Conservation (phyloP, 495 filamentous ascomycete species). For the Neohortaea acidophila region DNA sequence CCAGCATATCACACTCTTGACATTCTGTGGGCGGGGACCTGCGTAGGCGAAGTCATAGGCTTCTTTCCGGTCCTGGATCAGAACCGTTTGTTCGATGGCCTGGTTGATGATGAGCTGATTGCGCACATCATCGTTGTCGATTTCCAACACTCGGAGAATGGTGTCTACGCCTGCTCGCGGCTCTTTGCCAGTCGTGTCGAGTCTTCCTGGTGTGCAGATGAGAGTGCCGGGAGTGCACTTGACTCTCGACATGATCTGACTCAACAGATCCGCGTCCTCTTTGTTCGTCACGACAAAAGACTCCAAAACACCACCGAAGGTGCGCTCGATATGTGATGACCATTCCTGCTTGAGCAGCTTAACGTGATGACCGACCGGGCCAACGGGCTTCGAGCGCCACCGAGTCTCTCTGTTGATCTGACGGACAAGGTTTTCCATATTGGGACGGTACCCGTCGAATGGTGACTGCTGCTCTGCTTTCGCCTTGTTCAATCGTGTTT, state of each 20-base stretch:
- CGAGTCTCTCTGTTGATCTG: conserved; percentile 49
- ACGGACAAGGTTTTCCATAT: conserved; percentile 46
- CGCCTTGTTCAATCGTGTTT: conserved; percentile 37
- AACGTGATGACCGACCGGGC: conserved; percentile 66
- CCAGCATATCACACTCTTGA: conserved; percentile 29
- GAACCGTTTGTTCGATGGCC: conserved; percentile 65
- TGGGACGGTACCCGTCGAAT: conserved; percentile 35
- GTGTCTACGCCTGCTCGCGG: conserved; percentile 61
- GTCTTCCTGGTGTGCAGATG: conserved; percentile 42
- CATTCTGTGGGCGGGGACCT: conserved; percentile 44
- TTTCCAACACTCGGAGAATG: conserved; percentile 58
- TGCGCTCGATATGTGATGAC: conserved; percentile 66
- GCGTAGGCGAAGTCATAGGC: conserved; percentile 51
- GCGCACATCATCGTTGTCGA: conserved; percentile 63
- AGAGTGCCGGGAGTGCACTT: conserved; percentile 46
- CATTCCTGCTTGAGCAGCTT: conserved; percentile 64
- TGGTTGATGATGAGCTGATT: conserved; percentile 73
- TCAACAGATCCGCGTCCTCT: conserved; percentile 48
- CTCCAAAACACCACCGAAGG: conserved; percentile 46
- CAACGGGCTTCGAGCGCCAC: conserved; percentile 60
- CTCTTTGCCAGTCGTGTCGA: conserved; percentile 53
- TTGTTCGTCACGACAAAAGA: conserved; percentile 70
- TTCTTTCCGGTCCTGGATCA: conserved; percentile 51
- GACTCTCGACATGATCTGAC: conserved; percentile 43
- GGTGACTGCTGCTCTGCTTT: conserved; percentile 39